These are phyloP conservation scores for Ustilago cynodontis DNA, from an alignment of 1,284 basidiomycete genomes.

Conservation along the genomic window DNA sequence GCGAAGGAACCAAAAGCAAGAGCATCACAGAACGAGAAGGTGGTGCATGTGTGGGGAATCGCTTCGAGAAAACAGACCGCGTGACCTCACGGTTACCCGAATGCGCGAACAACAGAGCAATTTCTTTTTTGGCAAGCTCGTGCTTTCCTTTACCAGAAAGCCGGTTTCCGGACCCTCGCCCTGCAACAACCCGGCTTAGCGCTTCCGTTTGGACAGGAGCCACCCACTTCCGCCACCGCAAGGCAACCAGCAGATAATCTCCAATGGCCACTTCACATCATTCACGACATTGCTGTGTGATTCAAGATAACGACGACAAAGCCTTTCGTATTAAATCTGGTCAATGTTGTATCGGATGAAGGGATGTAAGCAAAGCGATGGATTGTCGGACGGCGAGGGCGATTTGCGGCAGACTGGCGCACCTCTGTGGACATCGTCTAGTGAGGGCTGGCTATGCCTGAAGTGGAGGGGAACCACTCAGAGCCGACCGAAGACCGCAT, in stretches of 20 bases:
- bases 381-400: neutral
- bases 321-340: no score
- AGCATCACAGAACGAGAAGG: neutral
- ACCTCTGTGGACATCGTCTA: neutral
- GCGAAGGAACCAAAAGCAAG: neutral
- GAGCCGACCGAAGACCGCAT: neutral
- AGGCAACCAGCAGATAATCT: no score
- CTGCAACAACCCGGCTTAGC: neutral
- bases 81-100: constrained; percentile 17
- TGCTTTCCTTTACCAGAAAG: neutral
- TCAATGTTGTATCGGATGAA: no score
- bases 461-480: neutral
- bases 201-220: constrained; percentile 2
- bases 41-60: neutral
- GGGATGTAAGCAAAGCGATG: no score
- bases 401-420: constrained; percentile 17
- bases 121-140: neutral
- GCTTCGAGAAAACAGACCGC: neutral
- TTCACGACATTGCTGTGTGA: no score
- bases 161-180: no score
- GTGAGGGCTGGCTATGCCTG: neutral
- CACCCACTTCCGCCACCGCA: neutral
- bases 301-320: no score
- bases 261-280: no score
- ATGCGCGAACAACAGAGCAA: constrained; percentile 2